phyloP scores from a whole-genome alignment of 441 rosid species.

The Iberis amara region DNA sequence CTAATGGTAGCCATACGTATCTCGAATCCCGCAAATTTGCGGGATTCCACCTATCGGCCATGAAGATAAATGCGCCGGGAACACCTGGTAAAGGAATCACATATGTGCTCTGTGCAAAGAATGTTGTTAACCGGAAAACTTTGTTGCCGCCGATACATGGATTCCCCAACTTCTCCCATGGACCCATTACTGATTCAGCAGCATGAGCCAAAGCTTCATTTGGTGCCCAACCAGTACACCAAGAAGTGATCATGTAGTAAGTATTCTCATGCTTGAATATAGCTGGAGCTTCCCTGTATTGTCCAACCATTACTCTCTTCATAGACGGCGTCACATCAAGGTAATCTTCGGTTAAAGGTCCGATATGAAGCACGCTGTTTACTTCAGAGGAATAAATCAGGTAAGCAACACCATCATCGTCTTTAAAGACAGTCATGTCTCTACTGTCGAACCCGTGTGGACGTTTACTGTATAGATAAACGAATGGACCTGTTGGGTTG shows the following conservation, averaged over 20 bases:
- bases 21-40: conserved; percentile 80
- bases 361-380: conserved; percentile 85
- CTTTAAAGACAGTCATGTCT: conserved; percentile 90
- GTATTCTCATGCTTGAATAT: conserved; percentile 65
- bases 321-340: conserved; percentile 52
- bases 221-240: conserved; percentile 97
- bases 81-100: conserved; percentile 64
- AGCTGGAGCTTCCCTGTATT: conserved; percentile 88
- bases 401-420: conserved; percentile 71
- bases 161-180: conserved; percentile 89
- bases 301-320: conserved; percentile 60
- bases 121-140: conserved; percentile 56
- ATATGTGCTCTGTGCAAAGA: conserved; percentile 77
- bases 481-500: conserved; percentile 75
- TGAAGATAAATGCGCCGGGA: conserved; percentile 64
- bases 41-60: conserved; percentile 96
- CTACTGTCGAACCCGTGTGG: conserved; percentile 87
- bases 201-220: conserved; percentile 87
- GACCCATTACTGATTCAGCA: conserved; percentile 79
- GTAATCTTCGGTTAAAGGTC: conserved; percentile 68
- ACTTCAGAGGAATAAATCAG: conserved; percentile 77
- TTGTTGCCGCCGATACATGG: conserved; percentile 85
- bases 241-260: conserved; percentile 87
- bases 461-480: conserved; percentile 62
- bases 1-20: conserved; percentile 79